Base-by-base conservation (phyloP, 2,329 filamentous ascomycete species). In the Seiridium unicorne region DNA sequence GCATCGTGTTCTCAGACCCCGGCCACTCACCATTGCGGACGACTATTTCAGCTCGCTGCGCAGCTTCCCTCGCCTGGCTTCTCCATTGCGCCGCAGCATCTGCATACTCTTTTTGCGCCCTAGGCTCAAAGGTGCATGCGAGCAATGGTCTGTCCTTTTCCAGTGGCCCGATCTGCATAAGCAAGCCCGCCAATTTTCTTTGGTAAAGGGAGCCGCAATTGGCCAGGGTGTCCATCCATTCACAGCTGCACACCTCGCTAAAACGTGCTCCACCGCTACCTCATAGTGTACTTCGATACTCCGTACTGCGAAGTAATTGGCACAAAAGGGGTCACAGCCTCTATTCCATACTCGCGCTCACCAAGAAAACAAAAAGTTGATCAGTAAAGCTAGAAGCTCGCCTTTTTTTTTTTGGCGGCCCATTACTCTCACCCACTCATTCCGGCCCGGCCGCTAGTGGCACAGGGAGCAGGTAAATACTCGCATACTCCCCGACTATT, bases 391-490 rank as follows among this genome's bases (percentile, higher is more conserved):
- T n/a, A 48, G 18, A 48, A 48, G 44, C 44, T 48, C 10, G 18
- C 4, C 32, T 31, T 49, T 49, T 26, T 49, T 32, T 18, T 18
- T 32, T 32, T 49, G 47, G 47, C 49, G 32, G 49, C n/a, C 49
- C 13, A 10, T 36, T 31, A 13, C 10, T 51, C 47, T 51, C 31
- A 18, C 47, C 47, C 26, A 31, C n/a, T 49, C n/a, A 49, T 49
- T 35, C 49, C 35, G 35, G 49, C 49, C 49, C 49, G 49, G 49
- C 36, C 51, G 38, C 51, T 55, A 55, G 51, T 55, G 51, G 51
- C 51, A 42, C 18, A 55, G 36, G 13, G 35, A 42, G 51, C 51
- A 55, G 51, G 38, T 55, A 55, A 55, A 55, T 55, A 38, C 36
- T 55, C 51, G 7, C 51, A 55, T 44, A 44, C 51, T 35, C 51